These are phyloP conservation scores for Mrakia frigida DNA, from an alignment of 768 basidiomycete genomes.

Conservation along the genomic window DNA sequence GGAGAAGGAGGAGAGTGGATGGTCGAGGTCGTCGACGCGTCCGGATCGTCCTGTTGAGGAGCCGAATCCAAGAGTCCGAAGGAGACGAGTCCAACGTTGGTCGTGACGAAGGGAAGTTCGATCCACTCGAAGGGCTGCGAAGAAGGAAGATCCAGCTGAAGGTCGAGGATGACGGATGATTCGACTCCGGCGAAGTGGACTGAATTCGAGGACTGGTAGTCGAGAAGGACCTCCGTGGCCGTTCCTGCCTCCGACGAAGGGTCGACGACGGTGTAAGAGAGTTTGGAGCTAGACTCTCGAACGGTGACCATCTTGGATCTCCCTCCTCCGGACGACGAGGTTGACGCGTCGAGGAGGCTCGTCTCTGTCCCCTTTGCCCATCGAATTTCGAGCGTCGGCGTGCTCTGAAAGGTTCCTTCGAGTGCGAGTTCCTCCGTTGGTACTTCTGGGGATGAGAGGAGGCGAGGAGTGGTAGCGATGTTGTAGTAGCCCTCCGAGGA, in stretches of 20 bases:
- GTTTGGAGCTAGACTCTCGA: background rate
- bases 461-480: constrained; percentile 19
- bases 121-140: constrained; percentile 17
- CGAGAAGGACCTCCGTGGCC: background rate
- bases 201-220: background rate
- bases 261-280: background rate
- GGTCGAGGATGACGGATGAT: background rate
- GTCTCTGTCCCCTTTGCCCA: constrained; percentile 8
- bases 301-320: constrained; percentile 11
- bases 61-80: background rate
- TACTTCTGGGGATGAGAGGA: background rate
- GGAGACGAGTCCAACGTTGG: background rate
- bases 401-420: constrained; percentile 27
- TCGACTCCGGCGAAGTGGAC: constrained; percentile 24
- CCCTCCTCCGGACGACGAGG: background rate
- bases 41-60: background rate
- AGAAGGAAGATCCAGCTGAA: background rate
- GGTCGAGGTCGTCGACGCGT: constrained; percentile 9
- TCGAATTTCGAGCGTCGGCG: constrained; percentile 24
- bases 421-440: constrained; percentile 15
- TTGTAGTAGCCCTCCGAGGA: constrained; percentile 8
- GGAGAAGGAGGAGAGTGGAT: constrained; percentile 24
- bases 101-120: background rate
- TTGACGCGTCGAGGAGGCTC: background rate
- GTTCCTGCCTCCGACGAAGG: background rate